Evolutionary conservation across 129 eudicot species (phyloP).

Genomic region (Deinandra increscens): DNA sequence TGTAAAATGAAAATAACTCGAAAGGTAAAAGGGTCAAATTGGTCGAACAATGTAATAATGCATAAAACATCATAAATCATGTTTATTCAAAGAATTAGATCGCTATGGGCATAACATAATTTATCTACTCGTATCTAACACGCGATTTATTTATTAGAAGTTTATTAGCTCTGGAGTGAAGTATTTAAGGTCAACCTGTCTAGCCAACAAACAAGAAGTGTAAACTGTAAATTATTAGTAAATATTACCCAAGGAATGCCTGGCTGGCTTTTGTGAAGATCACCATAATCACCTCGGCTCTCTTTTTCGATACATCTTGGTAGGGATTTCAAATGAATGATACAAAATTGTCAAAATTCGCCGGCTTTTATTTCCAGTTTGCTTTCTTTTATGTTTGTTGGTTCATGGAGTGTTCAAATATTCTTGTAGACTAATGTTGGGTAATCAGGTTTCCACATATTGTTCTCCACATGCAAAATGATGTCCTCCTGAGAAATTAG

Average conservation of each 20-base stretch:
- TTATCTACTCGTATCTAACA: not conserved
- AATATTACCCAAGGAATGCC: constrained; percentile 14
- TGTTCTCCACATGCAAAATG: constrained; percentile 52
- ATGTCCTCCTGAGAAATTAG: constrained; percentile 62
- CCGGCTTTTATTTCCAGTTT: constrained; percentile 13
- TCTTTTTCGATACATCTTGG: constrained; percentile 14
- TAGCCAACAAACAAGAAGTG: not conserved
- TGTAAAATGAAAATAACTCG: not conserved
- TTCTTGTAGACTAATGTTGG: constrained; percentile 76
- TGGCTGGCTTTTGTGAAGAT: constrained; percentile 21
- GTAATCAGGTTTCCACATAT: constrained; percentile 94
- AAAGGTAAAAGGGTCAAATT: not conserved
- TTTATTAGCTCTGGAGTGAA: not conserved
- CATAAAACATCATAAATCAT: not conserved
- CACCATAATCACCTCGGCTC: constrained; percentile 5
- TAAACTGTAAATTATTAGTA: constrained; percentile 3
- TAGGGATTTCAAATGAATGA: not conserved
- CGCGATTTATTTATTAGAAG: too few species aligned
- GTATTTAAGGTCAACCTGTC: not conserved
- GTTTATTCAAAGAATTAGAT: not conserved
- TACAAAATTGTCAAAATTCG: constrained; percentile 3
- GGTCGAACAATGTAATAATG: not conserved
- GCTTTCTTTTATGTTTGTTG: not conserved
- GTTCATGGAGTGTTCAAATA: constrained; percentile 29
- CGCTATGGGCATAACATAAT: not conserved